phyloP scores from a whole-genome alignment of 176 grass and related monocot genomes.

The Avena atlantica region DNA sequence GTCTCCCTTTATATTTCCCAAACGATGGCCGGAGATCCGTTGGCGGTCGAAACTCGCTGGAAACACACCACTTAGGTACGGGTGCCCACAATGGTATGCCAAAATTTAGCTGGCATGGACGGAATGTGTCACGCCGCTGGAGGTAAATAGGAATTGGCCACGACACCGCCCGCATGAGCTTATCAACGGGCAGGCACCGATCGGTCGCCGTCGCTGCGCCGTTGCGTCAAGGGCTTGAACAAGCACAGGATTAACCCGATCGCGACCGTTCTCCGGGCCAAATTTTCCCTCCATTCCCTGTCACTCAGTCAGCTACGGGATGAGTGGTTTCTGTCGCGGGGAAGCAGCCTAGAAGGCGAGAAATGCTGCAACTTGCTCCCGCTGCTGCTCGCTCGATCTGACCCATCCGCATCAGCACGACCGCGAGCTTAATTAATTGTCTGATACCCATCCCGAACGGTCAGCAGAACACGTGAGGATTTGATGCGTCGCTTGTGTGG shows the following conservation, averaged over 20 bases:
- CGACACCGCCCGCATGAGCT: background rate
- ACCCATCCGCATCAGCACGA: background rate
- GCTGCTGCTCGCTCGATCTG: background rate
- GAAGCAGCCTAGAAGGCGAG: conserved; percentile 44
- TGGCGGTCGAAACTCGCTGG: too few relatives aligned
- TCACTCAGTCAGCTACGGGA: background rate
- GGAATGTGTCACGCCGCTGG: too few relatives aligned
- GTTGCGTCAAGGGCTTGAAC: conserved; percentile 18
- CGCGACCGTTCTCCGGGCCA: background rate
- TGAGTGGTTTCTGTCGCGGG: conserved; percentile 22
- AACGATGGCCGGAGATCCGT: too few relatives aligned
- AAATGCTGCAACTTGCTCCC: background rate
- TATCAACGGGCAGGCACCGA: background rate
- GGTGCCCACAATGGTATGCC: too few relatives aligned
- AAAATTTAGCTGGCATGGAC: too few relatives aligned
- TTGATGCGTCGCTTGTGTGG: background rate
- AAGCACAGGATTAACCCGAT: background rate
- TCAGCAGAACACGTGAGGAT: conserved; percentile 54
- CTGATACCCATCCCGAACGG: background rate
- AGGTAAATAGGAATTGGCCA: too few relatives aligned
- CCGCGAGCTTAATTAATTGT: background rate
- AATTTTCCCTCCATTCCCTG: background rate
- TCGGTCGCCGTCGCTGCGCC: background rate
- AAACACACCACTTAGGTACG: too few relatives aligned
- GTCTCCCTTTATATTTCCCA: too few relatives aligned